Conservation (phyloP, 768 basidiomycete species). For the Strobilomyces echinocephalus region DNA sequence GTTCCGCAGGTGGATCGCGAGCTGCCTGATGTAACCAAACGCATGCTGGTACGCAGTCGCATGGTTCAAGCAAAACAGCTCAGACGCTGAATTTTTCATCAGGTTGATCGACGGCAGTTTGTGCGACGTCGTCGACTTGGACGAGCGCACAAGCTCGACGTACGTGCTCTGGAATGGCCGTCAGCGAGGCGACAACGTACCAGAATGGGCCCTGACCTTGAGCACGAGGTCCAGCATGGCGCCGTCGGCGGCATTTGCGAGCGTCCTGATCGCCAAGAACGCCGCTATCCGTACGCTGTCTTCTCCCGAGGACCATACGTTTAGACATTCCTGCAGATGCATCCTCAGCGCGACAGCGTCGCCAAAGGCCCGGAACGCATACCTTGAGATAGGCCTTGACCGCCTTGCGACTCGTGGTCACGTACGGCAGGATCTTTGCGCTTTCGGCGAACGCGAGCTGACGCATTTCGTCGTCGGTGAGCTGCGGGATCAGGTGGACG, state of each 20-base stretch:
- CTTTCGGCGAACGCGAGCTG: conserved; percentile 78
- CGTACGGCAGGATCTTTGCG: conserved; percentile 85
- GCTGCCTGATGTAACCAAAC: conserved; percentile 91
- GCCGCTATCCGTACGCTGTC: conserved; percentile 82
- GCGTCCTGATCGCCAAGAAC: conserved; percentile 76
- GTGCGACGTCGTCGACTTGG: conserved; percentile 80
- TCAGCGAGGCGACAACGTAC: neutral
- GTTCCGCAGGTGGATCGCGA: conserved; percentile 88
- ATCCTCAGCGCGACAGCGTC: neutral
- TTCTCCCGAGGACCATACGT: conserved; percentile 76
- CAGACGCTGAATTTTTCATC: conserved; percentile 97
- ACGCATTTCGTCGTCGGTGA: conserved; percentile 61
- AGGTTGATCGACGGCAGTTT: conserved; percentile 88
- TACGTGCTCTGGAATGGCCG: conserved; percentile 66
- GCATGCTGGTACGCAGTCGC: conserved; percentile 84
- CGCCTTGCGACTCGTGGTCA: conserved; percentile 77
- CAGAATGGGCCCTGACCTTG: conserved; percentile 49
- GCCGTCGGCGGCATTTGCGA: conserved; percentile 74
- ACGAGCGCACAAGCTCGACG: conserved; percentile 74
- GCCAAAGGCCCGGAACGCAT: neutral
- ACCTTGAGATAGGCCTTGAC: conserved; percentile 88
- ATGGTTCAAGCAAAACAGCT: conserved; percentile 79
- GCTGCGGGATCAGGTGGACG: conserved; percentile 70
- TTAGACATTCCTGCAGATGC: conserved; percentile 62
- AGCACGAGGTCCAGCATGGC: conserved; percentile 80